These are phyloP conservation scores for Pseudogymnoascus pannorum DNA, from an alignment of 2,329 filamentous ascomycete genomes.

Conservation along the genomic window DNA sequence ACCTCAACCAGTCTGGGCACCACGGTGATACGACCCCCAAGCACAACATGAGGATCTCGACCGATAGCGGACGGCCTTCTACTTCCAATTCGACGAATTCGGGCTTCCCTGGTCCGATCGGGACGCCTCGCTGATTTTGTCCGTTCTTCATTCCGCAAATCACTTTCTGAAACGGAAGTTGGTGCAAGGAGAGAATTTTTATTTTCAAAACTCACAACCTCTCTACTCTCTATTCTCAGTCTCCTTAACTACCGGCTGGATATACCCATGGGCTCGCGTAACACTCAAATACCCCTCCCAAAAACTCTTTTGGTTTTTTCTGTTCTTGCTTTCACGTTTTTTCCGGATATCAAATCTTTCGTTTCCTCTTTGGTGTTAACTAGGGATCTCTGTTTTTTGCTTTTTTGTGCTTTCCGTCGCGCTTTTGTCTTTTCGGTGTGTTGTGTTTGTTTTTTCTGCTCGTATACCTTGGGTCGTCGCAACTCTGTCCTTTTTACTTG, in stretches of 20 bases:
- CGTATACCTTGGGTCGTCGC: background rate
- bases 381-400: background rate
- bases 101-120: slow-evolving; percentile 90
- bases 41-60: slow-evolving; percentile 75
- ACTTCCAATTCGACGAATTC: slow-evolving; percentile 93
- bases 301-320: background rate
- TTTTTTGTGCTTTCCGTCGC: background rate
- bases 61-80: slow-evolving; percentile 84
- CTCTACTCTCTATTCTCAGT: slow-evolving; percentile 6
- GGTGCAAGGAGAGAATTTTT: background rate
- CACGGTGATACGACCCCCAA: slow-evolving; percentile 78
- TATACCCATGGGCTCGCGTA: slow-evolving; percentile 10
- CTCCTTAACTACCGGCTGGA: slow-evolving; percentile 6
- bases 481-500: background rate
- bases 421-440: background rate
- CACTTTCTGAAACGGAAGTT: slow-evolving; percentile 14
- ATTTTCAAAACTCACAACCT: no score
- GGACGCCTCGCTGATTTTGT: slow-evolving; percentile 65
- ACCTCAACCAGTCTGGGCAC: slow-evolving; percentile 50
- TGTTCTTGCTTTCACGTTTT: background rate
- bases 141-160: slow-evolving; percentile 26
- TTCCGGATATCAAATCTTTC: slow-evolving; percentile 2
- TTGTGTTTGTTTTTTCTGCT: background rate
- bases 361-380: background rate
- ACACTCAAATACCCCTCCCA: slow-evolving; percentile 1